A percentile compares a stretch with the other conserved stretches of the same genome.
Conservation (phyloP, 1,284 basidiomycete species). For the Ganoderma sinense region DNA sequence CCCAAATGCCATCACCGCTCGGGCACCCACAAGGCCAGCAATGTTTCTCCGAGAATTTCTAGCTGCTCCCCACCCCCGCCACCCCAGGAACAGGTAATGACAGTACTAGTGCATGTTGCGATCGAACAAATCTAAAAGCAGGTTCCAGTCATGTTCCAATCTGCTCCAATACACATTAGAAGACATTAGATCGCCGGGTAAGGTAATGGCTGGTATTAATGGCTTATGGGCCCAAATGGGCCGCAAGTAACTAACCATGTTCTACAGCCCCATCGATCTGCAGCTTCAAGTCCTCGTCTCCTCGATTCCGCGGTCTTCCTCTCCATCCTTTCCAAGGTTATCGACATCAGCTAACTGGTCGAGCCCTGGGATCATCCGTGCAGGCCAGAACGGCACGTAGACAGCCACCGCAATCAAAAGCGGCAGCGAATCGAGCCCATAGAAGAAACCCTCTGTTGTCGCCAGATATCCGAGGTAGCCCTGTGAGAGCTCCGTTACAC, state of each 20-base stretch:
- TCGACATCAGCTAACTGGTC: conserved; percentile 21
- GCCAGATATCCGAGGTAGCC: conserved; percentile 69
- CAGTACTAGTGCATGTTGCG: too few species aligned
- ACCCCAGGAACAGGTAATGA: background rate
- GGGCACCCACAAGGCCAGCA: background rate
- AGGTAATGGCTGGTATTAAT: too few species aligned
- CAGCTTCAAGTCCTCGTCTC: conserved; percentile 12
- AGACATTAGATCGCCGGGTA: too few species aligned
- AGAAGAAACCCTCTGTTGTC: conserved; percentile 64
- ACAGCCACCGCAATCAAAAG: conserved; percentile 65
- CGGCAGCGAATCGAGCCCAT: conserved; percentile 71
- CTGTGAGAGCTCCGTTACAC: conserved; percentile 71
- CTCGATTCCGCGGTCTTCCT: conserved; percentile 10
- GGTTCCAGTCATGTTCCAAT: too few species aligned
- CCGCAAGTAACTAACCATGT: background rate
- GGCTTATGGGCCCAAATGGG: too few species aligned
- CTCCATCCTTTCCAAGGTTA: conserved; percentile 1
- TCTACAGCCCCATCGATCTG: background rate
- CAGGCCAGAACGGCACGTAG: conserved; percentile 69
- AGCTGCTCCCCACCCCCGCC: background rate
- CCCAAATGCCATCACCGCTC: background rate
- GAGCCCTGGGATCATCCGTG: conserved; percentile 52
- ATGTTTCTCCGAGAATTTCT: background rate
- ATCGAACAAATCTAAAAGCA: too few species aligned
- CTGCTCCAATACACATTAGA: background rate